A percentile compares a stretch with the other conserved stretches of the same genome.
These are phyloP conservation scores for Alopecurus myosuroides DNA, from an alignment of 176 grass and related monocot species.

Conservation along the genomic window DNA sequence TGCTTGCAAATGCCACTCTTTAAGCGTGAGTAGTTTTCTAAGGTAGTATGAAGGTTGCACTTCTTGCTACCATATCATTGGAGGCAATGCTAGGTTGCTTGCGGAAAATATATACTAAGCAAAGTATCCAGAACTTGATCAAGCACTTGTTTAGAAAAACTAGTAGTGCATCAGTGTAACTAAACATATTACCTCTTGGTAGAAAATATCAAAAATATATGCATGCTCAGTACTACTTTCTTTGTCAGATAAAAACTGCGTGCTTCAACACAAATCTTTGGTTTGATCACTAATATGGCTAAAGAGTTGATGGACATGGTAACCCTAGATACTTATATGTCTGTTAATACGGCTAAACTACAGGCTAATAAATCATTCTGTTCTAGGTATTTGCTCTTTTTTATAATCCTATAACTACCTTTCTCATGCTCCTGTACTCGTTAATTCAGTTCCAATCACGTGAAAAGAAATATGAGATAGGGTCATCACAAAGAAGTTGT, in stretches of 20 bases:
- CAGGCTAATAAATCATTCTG: neutral
- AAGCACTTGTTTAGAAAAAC: neutral
- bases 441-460: neutral
- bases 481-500: neutral
- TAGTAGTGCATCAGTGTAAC: neutral
- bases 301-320: neutral
- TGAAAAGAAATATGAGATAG: neutral
- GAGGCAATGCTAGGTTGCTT: neutral
- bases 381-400: neutral
- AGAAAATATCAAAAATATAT: neutral
- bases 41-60: neutral
- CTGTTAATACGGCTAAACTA: neutral
- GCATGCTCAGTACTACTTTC: neutral
- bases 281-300: neutral
- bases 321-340: neutral
- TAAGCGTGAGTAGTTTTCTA: neutral
- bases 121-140: neutral
- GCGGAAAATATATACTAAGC: neutral
- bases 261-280: slow-evolving; percentile 8
- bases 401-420: neutral
- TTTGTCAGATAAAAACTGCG: neutral
- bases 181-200: neutral
- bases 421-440: neutral
- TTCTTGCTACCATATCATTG: neutral
- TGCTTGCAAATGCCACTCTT: neutral